These are phyloP conservation scores for Penicillium sp. DNA, from an alignment of 2,329 filamentous ascomycete species.

Conservation along the genomic window DNA sequence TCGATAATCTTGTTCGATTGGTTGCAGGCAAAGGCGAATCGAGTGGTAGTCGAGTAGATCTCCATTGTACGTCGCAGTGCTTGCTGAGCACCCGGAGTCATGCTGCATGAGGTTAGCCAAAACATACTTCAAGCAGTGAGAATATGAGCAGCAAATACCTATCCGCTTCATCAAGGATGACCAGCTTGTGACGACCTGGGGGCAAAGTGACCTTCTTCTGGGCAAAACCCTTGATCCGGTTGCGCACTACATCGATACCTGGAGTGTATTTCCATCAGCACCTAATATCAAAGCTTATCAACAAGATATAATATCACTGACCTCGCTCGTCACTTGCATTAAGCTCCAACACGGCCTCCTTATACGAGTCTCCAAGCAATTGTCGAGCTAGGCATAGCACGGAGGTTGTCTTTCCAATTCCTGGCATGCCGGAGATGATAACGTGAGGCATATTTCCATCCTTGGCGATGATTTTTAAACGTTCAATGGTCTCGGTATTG, in stretches of 20 bases:
- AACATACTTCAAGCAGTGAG: neutral
- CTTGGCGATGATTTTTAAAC: constrained; percentile 95
- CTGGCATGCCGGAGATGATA: constrained; percentile 99
- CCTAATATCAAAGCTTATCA: neutral
- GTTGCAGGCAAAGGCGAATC: constrained; percentile 98
- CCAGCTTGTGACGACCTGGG: constrained; percentile 85
- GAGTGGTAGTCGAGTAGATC: constrained; percentile 93
- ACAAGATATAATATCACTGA: constrained; percentile 25
- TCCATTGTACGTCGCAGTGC: constrained; percentile 96
- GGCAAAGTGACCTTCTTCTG: constrained; percentile 98
- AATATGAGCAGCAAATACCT: constrained; percentile 48
- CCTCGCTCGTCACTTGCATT: constrained; percentile 96
- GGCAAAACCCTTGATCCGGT: constrained; percentile 96
- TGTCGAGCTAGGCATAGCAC: constrained; percentile 91
- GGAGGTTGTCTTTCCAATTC: constrained; percentile 97
- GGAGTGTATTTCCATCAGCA: neutral
- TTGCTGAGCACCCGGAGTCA: constrained; percentile 96
- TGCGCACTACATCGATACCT: constrained; percentile 96
- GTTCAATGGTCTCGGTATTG: constrained; percentile 96
- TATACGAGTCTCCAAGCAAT: constrained; percentile 88
- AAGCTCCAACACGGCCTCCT: constrained; percentile 93
- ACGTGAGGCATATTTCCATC: constrained; percentile 99
- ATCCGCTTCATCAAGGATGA: constrained; percentile 97
- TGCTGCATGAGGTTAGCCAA: constrained; percentile 48
- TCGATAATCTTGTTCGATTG: constrained; percentile 99